Evolutionary conservation across 2,329 filamentous ascomycete genomes (phyloP).

Genomic region (Fusarium robinianum): DNA sequence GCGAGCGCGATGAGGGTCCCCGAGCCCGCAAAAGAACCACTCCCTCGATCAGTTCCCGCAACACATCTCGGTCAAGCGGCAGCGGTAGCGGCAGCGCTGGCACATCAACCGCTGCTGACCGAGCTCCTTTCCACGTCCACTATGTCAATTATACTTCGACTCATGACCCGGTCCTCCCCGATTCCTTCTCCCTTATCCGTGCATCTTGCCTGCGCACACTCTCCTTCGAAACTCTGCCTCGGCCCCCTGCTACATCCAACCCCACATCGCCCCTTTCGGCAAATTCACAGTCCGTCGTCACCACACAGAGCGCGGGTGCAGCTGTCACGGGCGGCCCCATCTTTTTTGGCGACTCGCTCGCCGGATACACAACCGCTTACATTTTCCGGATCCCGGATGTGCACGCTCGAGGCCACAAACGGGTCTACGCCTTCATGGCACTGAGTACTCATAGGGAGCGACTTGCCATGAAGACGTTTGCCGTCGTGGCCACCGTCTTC

Average conservation of each 20-base stretch:
- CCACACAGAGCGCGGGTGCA: constrained; percentile 57
- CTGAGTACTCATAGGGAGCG: constrained; percentile 68
- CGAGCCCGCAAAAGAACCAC: constrained; percentile 49
- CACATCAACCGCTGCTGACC: constrained; percentile 53
- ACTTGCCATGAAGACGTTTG: constrained; percentile 68
- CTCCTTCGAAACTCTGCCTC: constrained; percentile 68
- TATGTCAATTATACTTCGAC: constrained; percentile 71
- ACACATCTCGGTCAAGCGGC: constrained; percentile 57
- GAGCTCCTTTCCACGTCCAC: constrained; percentile 60
- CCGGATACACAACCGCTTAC: constrained; percentile 71
- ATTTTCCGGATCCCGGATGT: constrained; percentile 72
- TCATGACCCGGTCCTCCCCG: constrained; percentile 63
- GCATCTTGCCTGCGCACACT: constrained; percentile 69
- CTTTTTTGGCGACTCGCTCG: constrained; percentile 68
- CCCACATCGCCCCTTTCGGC: constrained; percentile 43
- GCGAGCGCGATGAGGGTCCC: constrained; percentile 51
- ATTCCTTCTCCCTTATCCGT: constrained; percentile 69
- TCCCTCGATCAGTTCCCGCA: constrained; percentile 49
- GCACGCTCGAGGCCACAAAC: constrained; percentile 68
- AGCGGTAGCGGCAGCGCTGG: constrained; percentile 52
- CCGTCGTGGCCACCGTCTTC: constrained; percentile 64
- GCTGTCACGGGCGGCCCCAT: constrained; percentile 67
- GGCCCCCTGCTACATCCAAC: constrained; percentile 52
- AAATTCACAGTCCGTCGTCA: constrained; percentile 56
- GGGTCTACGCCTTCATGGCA: constrained; percentile 70